Evolutionary conservation across 441 rosid species (phyloP).

Genomic region (Geranium incanum): DNA sequence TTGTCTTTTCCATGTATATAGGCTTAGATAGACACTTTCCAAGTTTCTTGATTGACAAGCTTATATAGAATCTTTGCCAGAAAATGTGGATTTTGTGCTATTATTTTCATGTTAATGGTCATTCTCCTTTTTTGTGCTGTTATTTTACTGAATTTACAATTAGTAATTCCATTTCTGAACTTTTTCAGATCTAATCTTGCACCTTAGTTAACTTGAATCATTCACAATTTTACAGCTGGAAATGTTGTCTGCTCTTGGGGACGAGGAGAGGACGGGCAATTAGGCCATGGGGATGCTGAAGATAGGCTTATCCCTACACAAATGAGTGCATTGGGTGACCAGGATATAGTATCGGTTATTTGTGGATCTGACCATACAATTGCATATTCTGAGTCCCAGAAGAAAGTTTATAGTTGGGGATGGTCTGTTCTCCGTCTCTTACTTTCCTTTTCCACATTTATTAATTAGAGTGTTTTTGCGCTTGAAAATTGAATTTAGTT

Average conservation of each 20-base stretch:
- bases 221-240: slow-evolving; percentile 53
- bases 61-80: neutral
- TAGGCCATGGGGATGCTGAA: slow-evolving; percentile 93
- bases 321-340: slow-evolving; percentile 62
- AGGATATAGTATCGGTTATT: slow-evolving; percentile 52
- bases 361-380: slow-evolving; percentile 97
- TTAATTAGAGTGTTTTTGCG: neutral
- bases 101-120: neutral
- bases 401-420: slow-evolving; percentile 90
- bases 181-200: neutral
- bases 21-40: neutral
- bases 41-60: neutral
- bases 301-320: slow-evolving; percentile 77
- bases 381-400: slow-evolving; percentile 59
- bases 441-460: neutral
- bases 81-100: neutral
- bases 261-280: slow-evolving; percentile 96
- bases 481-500: slow-evolving; percentile 3
- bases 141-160: neutral
- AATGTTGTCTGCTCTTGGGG: slow-evolving; percentile 92
- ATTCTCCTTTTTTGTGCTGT: neutral
- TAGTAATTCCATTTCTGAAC: neutral
- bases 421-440: slow-evolving; percentile 48
- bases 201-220: neutral
- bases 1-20: neutral